Base-by-base conservation (phyloP, 2,329 filamentous ascomycete genomes). In the Cercospora sp. region DNA sequence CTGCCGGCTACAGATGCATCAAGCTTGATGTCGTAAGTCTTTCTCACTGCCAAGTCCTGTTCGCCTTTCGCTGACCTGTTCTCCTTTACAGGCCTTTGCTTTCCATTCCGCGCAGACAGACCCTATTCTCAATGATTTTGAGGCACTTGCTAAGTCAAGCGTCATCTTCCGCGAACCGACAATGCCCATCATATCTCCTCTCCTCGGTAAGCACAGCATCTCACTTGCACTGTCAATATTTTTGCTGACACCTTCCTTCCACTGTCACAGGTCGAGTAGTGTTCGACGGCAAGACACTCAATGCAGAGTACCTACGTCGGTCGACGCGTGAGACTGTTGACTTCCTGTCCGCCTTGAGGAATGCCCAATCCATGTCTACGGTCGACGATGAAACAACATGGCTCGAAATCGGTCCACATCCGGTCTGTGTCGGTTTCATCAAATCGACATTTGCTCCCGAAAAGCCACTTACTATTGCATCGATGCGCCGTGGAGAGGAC, bases 401-500 rank as follows among this genome's bases (percentile, higher is more conserved):
- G 76, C 69, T 83, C 42, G 81, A 83, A 66, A 77, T 86, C 65
- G 84, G 84, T 6, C 82, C 83, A 1, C 82, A 85, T 67, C 80
- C 84, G 0, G 77, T 85, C 31, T 67, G 71, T 33, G 42, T 51
- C 16, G 39, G 48, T 10, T 67, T 73, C 36, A 51, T 73, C 42
- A 69, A 69, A 59, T 57, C 67, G 5, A 61, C 48, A 9, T 57
- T 57, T 8, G 53, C 10, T 7, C 69, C 3, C 51, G 67, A 39
- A 13, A 57, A 57, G 53, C 53, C 42, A 23, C 57, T 61, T 9
- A 33, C 62, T 8, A 31, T 72, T 26, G 63, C 69, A 16, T 66
- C 68, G 12, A 28, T 71, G n/a, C 70, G 67, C 9, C 68, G 65
- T 13, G 51, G 53, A 5, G 61, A 68, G 33, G 57, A 63, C 18